Percentiles rank a stretch among this genome's conserved stretches.
phyloP scores from a whole-genome alignment of 2,329 filamentous ascomycete species.

The Parafenestella ontariensis region DNA sequence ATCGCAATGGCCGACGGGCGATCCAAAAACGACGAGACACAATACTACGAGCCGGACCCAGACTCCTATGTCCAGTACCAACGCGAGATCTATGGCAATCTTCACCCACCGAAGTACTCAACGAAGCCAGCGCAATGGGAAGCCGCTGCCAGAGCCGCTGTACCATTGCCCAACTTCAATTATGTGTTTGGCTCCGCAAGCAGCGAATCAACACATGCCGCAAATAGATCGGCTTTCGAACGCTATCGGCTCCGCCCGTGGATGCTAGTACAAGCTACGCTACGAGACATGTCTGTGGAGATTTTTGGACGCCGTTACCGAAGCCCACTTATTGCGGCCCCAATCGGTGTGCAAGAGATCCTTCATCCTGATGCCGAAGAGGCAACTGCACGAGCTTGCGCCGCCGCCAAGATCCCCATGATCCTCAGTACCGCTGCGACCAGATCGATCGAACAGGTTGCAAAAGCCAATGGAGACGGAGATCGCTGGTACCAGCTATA shows the following conservation, averaged over 20 bases:
- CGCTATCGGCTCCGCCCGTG: conserved; percentile 49
- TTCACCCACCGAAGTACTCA: conserved; percentile 49
- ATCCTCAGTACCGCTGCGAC: conserved; percentile 71
- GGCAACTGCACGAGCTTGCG: conserved; percentile 68
- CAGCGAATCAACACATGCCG: conserved; percentile 44
- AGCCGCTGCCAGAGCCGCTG: conserved; percentile 38
- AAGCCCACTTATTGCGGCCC: conserved; percentile 68
- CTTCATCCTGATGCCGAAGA: conserved; percentile 71
- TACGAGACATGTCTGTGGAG: conserved; percentile 37
- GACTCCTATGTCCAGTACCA: conserved; percentile 42
- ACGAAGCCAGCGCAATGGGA: conserved; percentile 53
- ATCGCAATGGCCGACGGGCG: conserved; percentile 16
- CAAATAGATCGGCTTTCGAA: conserved; percentile 50
- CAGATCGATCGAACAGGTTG: conserved; percentile 71
- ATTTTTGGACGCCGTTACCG: conserved; percentile 54
- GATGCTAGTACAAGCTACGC: conserved; percentile 51
- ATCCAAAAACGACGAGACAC: conserved; percentile 9
- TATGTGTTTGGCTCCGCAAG: conserved; percentile 51
- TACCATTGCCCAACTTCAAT: conserved; percentile 49
- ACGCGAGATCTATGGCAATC: conserved; percentile 47
- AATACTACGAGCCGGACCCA: conserved; percentile 46
- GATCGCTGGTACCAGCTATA: conserved; percentile 78
- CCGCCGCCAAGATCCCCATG: conserved; percentile 68
- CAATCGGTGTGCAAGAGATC: conserved; percentile 72
- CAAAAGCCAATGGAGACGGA: conserved; percentile 63